These are phyloP conservation scores for Globomyces sp. DNA, from an alignment of 371 early-diverging fungal genomes.

Conservation along the genomic window DNA sequence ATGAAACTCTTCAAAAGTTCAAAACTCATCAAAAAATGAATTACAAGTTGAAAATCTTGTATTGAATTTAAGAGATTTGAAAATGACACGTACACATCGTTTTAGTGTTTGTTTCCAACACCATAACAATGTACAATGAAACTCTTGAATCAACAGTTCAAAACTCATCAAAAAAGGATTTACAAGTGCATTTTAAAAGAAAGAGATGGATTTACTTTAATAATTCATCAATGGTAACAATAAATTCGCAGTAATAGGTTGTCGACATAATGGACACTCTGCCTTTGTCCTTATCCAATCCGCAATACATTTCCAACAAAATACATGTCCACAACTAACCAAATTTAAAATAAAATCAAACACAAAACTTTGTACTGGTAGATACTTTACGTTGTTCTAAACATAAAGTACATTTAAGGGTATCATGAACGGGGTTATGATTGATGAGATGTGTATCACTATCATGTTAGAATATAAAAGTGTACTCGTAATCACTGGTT, in stretches of 20 bases:
- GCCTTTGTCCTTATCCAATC: conserved; percentile 84
- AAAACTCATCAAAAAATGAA: too few relatives aligned
- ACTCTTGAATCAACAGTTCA: too few relatives aligned
- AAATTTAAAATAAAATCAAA: not conserved
- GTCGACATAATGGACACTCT: conserved; percentile 87
- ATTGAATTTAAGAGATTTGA: too few relatives aligned
- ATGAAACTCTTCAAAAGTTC: too few relatives aligned
- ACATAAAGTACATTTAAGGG: conserved; percentile 78
- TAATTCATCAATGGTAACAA: conserved; percentile 13
- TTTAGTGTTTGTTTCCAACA: too few relatives aligned
- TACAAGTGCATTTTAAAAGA: too few relatives aligned
- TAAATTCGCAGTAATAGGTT: conserved; percentile 28
- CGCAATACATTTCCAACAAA: conserved; percentile 88
- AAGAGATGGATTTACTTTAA: not conserved
- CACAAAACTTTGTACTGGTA: conserved; percentile 65
- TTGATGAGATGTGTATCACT: not conserved
- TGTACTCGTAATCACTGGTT: conserved; percentile 22
- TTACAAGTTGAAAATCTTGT: too few relatives aligned
- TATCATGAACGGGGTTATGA: not conserved
- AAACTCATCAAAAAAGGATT: too few relatives aligned
- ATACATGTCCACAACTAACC: conserved; percentile 78
- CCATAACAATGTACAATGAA: too few relatives aligned
- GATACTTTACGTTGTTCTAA: conserved; percentile 69
- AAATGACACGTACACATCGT: too few relatives aligned
- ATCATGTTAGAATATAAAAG: not conserved